These are phyloP conservation scores for Lactarius quietus DNA, from an alignment of 768 basidiomycete species.

Conservation along the genomic window DNA sequence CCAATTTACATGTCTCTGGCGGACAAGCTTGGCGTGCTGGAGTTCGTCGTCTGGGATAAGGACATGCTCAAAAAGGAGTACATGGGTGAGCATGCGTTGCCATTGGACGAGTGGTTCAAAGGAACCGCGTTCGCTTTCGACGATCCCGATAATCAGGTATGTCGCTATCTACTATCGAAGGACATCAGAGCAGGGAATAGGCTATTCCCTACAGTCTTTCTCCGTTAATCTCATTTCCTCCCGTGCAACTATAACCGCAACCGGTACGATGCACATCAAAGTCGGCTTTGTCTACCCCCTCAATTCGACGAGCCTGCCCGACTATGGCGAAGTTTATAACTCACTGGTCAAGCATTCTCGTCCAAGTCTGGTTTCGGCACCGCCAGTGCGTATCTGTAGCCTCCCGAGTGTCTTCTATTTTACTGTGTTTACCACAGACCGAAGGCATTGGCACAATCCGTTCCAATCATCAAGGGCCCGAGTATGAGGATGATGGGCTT, in stretches of 20 bases:
- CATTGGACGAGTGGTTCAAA: constrained; percentile 81
- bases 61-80: constrained; percentile 90
- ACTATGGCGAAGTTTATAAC: constrained; percentile 57
- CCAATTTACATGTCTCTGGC: constrained; percentile 76
- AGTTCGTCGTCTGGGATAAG: constrained; percentile 92
- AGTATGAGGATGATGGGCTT: constrained; percentile 73
- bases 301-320: constrained; percentile 41
- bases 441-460: constrained; percentile 84
- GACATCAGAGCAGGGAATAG: constrained; percentile 27
- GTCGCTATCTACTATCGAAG: constrained; percentile 27
- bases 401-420: not conserved
- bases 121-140: constrained; percentile 50
- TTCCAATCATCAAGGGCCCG: constrained; percentile 51
- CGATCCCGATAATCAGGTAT: constrained; percentile 64
- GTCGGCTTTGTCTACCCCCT: constrained; percentile 53
- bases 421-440: constrained; percentile 45
- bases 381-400: constrained; percentile 50
- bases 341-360: constrained; percentile 63
- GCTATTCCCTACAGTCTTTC: constrained; percentile 39
- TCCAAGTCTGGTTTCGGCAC: constrained; percentile 67
- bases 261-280: constrained; percentile 57
- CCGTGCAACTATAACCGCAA: constrained; percentile 42
- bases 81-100: constrained; percentile 80
- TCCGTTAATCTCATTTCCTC: constrained; percentile 46
- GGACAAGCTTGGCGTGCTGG: constrained; percentile 67